phyloP scores from a whole-genome alignment of 768 basidiomycete genomes.

The Trametes coccinea region DNA sequence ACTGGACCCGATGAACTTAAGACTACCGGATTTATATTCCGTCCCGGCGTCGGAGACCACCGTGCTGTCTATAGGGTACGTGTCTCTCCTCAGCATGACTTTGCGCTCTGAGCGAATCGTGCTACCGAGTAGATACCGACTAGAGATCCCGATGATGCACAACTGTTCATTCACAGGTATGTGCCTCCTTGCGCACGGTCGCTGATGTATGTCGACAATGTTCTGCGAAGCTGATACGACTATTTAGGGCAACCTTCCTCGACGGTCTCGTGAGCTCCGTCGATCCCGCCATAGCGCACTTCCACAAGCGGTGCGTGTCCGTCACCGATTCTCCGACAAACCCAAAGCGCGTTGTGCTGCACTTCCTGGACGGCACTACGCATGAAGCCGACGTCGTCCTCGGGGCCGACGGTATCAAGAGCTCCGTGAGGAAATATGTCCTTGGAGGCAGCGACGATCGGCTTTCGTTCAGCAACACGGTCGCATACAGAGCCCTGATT shows the following conservation, averaged over 20 bases:
- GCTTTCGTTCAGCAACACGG: slow-evolving; percentile 42
- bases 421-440: slow-evolving; percentile 41
- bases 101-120: not conserved
- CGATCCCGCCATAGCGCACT: slow-evolving; percentile 44
- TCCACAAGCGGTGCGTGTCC: slow-evolving; percentile 48
- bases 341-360: slow-evolving; percentile 32
- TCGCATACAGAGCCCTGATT: slow-evolving; percentile 52
- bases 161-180: not conserved
- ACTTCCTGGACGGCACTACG: slow-evolving; percentile 51
- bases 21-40: slow-evolving; percentile 38
- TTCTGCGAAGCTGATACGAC: not conserved
- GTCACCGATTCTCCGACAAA: slow-evolving; percentile 19
- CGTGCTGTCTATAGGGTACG: slow-evolving; percentile 47
- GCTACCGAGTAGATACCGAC: not conserved
- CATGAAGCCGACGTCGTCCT: slow-evolving; percentile 50
- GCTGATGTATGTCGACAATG: not conserved
- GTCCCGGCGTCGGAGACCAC: slow-evolving; percentile 45
- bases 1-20: slow-evolving; percentile 37
- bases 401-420: slow-evolving; percentile 41
- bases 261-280: slow-evolving; percentile 47
- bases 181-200: slow-evolving; percentile 15
- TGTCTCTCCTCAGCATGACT: not conserved
- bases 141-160: not conserved
- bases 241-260: slow-evolving; percentile 47
- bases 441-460: slow-evolving; percentile 24